A percentile compares a stretch with the other conserved stretches of the same genome.
Evolutionary conservation across 2,329 filamentous ascomycete genomes (phyloP).

Genomic region (Neonectria faginata): DNA sequence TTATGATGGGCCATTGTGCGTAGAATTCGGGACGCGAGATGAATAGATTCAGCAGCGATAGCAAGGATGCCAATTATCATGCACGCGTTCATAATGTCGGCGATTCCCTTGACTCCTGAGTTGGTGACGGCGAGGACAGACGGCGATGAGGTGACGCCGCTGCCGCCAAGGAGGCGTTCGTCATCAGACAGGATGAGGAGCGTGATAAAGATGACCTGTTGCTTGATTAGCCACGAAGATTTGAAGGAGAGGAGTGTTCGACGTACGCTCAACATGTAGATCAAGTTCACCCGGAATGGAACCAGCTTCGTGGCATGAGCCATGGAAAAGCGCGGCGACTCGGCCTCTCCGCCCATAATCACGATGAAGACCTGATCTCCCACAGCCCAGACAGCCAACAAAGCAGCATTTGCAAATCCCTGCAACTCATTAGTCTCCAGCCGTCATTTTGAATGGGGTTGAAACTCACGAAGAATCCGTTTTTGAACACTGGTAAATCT

Average conservation of each 20-base stretch:
- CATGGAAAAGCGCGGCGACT: too few species aligned
- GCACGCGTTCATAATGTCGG: slow-evolving; percentile 36
- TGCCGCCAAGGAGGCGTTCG: too few species aligned
- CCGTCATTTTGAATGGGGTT: not conserved
- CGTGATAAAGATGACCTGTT: too few species aligned
- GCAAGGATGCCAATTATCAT: slow-evolving; percentile 38
- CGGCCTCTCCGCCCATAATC: too few species aligned
- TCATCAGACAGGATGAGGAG: too few species aligned
- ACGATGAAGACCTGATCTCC: too few species aligned
- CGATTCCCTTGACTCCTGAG: slow-evolving; percentile 23
- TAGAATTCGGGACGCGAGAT: slow-evolving; percentile 20
- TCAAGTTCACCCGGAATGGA: too few species aligned
- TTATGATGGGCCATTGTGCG: slow-evolving; percentile 25
- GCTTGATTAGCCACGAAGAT: too few species aligned
- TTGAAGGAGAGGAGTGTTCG: too few species aligned
- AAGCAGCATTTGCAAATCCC: slow-evolving; percentile 37
- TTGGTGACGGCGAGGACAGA: slow-evolving; percentile 34
- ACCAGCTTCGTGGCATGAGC: too few species aligned
- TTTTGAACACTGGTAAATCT: slow-evolving; percentile 11
- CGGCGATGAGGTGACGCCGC: not conserved
- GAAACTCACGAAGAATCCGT: slow-evolving; percentile 16
- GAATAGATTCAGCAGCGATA: slow-evolving; percentile 24
- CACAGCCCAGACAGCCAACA: slow-evolving; percentile 15
- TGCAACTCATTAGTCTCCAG: slow-evolving; percentile 5
- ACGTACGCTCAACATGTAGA: too few species aligned